Percentiles rank a stretch among this genome's conserved stretches.
Evolutionary conservation across 2,329 filamentous ascomycete genomes (phyloP).

Genomic region (Aspergillus neotritici): DNA sequence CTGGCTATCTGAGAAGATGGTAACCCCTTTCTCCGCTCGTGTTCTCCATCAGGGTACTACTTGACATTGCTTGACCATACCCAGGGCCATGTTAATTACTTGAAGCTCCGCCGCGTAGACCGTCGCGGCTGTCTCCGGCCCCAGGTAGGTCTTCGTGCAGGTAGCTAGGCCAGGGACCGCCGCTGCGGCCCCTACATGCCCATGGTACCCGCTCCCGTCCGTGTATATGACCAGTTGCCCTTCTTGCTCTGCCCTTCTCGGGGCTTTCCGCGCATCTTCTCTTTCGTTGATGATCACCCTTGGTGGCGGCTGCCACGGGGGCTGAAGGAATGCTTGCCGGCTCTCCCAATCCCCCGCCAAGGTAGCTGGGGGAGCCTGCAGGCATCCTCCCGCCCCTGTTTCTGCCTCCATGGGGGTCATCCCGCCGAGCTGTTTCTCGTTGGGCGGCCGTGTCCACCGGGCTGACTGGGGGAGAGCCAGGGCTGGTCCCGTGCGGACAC

Average conservation of each 20-base stretch:
- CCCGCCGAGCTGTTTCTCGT: background rate
- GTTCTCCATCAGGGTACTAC: background rate
- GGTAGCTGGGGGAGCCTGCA: too few species aligned
- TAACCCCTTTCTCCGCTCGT: background rate
- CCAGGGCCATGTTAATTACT: slow-evolving; percentile 4
- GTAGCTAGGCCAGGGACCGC: background rate
- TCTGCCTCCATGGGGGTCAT: background rate
- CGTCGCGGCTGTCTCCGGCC: background rate
- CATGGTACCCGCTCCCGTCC: slow-evolving; percentile 2
- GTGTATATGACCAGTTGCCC: slow-evolving; percentile 4
- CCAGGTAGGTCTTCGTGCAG: background rate
- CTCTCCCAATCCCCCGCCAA: too few species aligned
- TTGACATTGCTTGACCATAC: background rate
- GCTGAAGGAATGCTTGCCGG: slow-evolving; percentile 7
- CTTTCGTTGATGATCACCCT: slow-evolving; percentile 5
- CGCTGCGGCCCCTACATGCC: slow-evolving; percentile 3
- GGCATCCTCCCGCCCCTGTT: too few species aligned
- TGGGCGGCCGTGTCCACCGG: accelerated
- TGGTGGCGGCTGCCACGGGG: slow-evolving; percentile 6
- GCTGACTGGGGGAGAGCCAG: background rate
- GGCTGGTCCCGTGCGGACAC: slow-evolving; percentile 5
- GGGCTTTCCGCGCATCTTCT: background rate
- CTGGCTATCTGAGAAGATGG: background rate
- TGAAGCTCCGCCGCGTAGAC: slow-evolving; percentile 1
- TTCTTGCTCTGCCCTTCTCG: background rate